Conservation (phyloP, 148 eudicot species). For the Spergularia bocconei region DNA sequence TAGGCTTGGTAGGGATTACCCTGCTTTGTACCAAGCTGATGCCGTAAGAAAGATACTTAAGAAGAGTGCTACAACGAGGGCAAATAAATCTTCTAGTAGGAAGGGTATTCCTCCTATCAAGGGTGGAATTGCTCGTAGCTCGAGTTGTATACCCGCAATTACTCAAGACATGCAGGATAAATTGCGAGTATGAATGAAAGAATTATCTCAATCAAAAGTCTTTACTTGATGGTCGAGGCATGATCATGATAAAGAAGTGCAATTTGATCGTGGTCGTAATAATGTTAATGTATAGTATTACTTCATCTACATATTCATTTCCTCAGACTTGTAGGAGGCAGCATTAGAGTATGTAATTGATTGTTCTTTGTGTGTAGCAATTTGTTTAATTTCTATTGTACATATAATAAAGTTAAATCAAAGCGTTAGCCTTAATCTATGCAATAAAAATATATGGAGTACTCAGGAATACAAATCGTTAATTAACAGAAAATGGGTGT, state of each 20-base stretch:
- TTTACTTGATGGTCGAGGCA: neutral
- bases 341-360: no score
- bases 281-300: no score
- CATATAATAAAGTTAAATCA: no score
- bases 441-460: no score
- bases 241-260: neutral
- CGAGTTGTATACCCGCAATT: slow-evolving; percentile 63
- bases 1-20: slow-evolving; percentile 48
- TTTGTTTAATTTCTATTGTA: no score
- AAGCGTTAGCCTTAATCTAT: no score
- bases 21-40: slow-evolving; percentile 55
- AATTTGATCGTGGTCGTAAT: no score
- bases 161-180: slow-evolving; percentile 24
- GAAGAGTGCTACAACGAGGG: slow-evolving; percentile 23
- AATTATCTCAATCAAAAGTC: neutral
- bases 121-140: slow-evolving; percentile 43
- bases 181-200: slow-evolving; percentile 3
- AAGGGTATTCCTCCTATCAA: slow-evolving; percentile 10
- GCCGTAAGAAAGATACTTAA: slow-evolving; percentile 48
- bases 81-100: neutral
- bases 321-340: no score
- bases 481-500: no score
- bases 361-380: no score
- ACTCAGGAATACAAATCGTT: no score
- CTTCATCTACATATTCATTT: no score